Conservation (phyloP, 495 filamentous ascomycete species). For the Penicillium psychrofluorescens region DNA sequence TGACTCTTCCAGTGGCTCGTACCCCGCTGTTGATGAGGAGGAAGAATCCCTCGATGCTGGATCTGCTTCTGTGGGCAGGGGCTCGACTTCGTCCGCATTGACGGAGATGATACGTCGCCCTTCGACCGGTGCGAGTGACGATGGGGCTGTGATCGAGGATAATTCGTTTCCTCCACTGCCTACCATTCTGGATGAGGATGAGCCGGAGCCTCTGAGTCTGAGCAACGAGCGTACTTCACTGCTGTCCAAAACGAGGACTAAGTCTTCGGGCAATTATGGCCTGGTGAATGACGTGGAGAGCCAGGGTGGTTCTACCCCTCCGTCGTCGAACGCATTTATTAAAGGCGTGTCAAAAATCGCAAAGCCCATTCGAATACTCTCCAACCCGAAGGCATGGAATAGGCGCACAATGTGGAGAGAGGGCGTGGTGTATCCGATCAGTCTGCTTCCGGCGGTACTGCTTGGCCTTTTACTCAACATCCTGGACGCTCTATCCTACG, state of each 20-base stretch:
- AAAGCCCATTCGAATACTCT: slow-evolving; percentile 16
- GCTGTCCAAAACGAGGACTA: slow-evolving; percentile 29
- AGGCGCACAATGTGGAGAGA: slow-evolving; percentile 54
- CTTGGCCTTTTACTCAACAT: slow-evolving; percentile 87
- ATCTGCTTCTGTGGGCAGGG: slow-evolving; percentile 2
- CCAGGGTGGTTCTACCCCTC: slow-evolving; percentile 14
- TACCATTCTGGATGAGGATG: slow-evolving; percentile 13
- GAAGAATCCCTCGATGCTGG: slow-evolving; percentile 7
- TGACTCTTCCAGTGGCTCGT: slow-evolving; percentile 6
- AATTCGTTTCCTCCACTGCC: slow-evolving; percentile 10
- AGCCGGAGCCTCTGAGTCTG: slow-evolving; percentile 11
- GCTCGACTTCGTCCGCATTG: slow-evolving; percentile 43
- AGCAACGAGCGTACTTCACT: slow-evolving; percentile 38
- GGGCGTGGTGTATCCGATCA: slow-evolving; percentile 56
- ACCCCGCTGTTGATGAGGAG: slow-evolving; percentile 3
- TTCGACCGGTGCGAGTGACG: slow-evolving; percentile 25
- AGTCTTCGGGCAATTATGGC: slow-evolving; percentile 27
- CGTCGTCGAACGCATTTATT: slow-evolving; percentile 8
- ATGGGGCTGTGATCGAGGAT: slow-evolving; percentile 13
- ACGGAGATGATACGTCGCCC: slow-evolving; percentile 57
- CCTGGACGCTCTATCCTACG: slow-evolving; percentile 90
- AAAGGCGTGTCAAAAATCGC: slow-evolving; percentile 17
- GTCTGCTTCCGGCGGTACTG: slow-evolving; percentile 74
- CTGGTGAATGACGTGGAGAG: slow-evolving; percentile 30
- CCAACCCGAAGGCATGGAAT: slow-evolving; percentile 68